A percentile compares a stretch with the other conserved stretches of the same genome.
phyloP scores from a whole-genome alignment of 164 flowering plant species.

The Liquidambar formosana region DNA sequence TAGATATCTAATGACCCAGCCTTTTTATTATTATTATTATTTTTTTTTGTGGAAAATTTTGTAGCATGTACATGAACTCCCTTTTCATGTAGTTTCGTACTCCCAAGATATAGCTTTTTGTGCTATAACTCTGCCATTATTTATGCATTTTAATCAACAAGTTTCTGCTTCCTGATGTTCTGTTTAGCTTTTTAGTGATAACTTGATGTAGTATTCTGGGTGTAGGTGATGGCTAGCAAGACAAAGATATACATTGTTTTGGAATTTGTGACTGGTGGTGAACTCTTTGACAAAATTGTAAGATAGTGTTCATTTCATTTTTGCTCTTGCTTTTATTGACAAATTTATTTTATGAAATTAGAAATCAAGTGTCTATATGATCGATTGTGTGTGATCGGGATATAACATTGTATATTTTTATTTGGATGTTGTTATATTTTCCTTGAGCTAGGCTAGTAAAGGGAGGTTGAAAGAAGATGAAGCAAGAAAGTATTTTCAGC shows the following conservation, averaged over 20 bases:
- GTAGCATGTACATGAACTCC: too few species aligned
- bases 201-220: conserved; percentile 4
- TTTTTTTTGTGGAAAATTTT: too few species aligned
- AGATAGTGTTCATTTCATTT: conserved; percentile 23
- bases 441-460: conserved; percentile 49
- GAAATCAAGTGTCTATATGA: neutral
- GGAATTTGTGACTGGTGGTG: conserved; percentile 93
- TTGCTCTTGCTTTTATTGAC: neutral
- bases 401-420: neutral
- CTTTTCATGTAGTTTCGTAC: too few species aligned
- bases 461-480: conserved; percentile 95
- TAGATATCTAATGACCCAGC: too few species aligned
- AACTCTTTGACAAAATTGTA: conserved; percentile 91
- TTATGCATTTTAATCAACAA: neutral
- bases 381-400: too few species aligned
- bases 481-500: conserved; percentile 91
- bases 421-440: conserved; percentile 2
- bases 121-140: too few species aligned
- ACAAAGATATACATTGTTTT: conserved; percentile 87
- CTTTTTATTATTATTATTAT: too few species aligned
- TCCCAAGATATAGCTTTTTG: too few species aligned
- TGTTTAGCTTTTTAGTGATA: neutral
- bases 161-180: neutral
- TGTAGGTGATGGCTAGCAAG: conserved; percentile 96
- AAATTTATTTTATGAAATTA: neutral